Base-by-base conservation (phyloP, 1,284 basidiomycete genomes). In the Fistulinella cinereoalba region DNA sequence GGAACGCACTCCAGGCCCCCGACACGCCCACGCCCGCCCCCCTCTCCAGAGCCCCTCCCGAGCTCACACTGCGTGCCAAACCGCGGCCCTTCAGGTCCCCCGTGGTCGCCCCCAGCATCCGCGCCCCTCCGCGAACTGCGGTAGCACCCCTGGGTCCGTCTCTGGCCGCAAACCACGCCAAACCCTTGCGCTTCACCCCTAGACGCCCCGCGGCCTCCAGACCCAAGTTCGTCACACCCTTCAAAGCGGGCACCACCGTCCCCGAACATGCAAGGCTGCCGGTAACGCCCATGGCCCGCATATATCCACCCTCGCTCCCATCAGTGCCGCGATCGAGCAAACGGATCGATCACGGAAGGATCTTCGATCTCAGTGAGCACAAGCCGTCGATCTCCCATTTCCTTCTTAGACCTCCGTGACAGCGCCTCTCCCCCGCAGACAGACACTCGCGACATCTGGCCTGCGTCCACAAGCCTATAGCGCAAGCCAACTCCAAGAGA, bases 201-300 rank as follows among this genome's bases (percentile, higher is more conserved):
- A 61, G 62, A 11, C 51, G 56, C 18, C 45, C 34, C 19, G 46
- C 38, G 43, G 59, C 56, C 56, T 66, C 48, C 44, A 71, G 62
- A 43, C 70, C 71, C 39, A 72, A 67, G 41, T 90, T 90, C 54
- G 63, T 75, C 2, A 88, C 85, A 0, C 87, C 87, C 0, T 89
- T 89, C 66, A 90, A 88, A 61, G 50, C 66, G 11, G 41, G 34
- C 25, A 27, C 41, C 32, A 39, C 37, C 25, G 12, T 18, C 16
- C 21, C 22, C 7, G 51, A 46, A 33, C 31, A 47, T n/a, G 28
- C 23, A 19, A 31, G 37, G 23, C 37, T 18, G 23, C 25, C 46
- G 16, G 18, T 32, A 28, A 42, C 43, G 33, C 22, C 33, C 23
- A 22, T 45, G 27, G 50, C 37, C 24, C 57, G 59, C 22, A 33